A percentile compares a stretch with the other conserved stretches of the same genome.
These are phyloP conservation scores for Entomortierella chlamydospora DNA, from an alignment of 192 early-diverging fungal species.

Conservation along the genomic window DNA sequence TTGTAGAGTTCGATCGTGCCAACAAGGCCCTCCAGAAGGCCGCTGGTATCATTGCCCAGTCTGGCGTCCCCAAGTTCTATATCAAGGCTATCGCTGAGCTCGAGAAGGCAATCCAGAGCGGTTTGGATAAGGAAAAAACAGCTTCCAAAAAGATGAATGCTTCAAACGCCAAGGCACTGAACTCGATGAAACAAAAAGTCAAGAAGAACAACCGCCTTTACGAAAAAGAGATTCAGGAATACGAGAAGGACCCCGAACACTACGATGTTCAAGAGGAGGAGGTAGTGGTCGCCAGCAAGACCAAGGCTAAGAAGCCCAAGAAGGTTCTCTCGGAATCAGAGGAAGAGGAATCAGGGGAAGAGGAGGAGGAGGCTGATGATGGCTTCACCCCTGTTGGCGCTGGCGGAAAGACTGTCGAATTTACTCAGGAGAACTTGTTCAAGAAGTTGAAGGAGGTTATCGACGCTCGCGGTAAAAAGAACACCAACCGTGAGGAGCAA, in stretches of 20 bases:
- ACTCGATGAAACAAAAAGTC: slow-evolving; percentile 92
- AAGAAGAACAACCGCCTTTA: slow-evolving; percentile 88
- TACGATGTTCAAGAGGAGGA: slow-evolving; percentile 29
- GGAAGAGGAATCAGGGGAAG: slow-evolving; percentile 57
- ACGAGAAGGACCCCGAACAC: slow-evolving; percentile 57
- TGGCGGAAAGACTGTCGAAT: slow-evolving; percentile 71
- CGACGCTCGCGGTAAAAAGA: slow-evolving; percentile 94
- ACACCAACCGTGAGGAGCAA: slow-evolving; percentile 86
- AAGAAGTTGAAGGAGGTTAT: slow-evolving; percentile 83
- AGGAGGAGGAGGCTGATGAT: slow-evolving; percentile 67
- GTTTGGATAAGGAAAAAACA: slow-evolving; percentile 73
- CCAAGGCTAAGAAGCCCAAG: slow-evolving; percentile 35
- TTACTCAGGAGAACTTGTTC: slow-evolving; percentile 82
- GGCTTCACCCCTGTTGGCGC: slow-evolving; percentile 79
- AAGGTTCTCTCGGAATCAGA: slow-evolving; percentile 63
- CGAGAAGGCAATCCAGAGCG: slow-evolving; percentile 81
- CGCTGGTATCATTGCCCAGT: slow-evolving; percentile 62
- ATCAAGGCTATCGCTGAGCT: slow-evolving; percentile 77
- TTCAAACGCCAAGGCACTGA: slow-evolving; percentile 83
- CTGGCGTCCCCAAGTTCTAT: slow-evolving; percentile 74
- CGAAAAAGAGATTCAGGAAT: slow-evolving; percentile 79
- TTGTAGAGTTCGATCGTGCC: slow-evolving; percentile 90
- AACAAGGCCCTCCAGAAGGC: slow-evolving; percentile 76
- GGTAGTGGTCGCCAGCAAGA: slow-evolving; percentile 8
- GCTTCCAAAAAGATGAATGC: slow-evolving; percentile 88